phyloP scores from a whole-genome alignment of 768 basidiomycete genomes.

The Hygrocybe coccinea region DNA sequence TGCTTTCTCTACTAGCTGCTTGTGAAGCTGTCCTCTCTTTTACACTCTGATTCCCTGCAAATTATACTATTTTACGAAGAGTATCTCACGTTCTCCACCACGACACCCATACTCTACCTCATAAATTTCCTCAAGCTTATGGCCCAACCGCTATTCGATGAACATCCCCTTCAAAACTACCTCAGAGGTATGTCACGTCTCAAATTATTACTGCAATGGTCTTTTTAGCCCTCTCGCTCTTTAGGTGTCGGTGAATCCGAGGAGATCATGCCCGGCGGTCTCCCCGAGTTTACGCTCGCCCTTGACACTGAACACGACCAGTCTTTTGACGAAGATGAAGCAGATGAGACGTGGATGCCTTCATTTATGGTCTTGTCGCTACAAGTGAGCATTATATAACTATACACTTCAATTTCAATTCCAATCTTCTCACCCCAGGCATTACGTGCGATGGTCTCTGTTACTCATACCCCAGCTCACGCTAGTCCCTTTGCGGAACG shows the following conservation, averaged over 20 bases:
- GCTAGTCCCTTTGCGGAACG: slow-evolving; percentile 61
- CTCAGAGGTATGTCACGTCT: slow-evolving; percentile 48
- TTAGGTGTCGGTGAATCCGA: slow-evolving; percentile 12
- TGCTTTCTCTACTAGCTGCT: background rate
- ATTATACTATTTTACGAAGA: background rate
- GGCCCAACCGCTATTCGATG: slow-evolving; percentile 76
- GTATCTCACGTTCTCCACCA: background rate
- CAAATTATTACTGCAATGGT: background rate
- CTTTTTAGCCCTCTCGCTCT: background rate
- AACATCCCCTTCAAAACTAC: slow-evolving; percentile 72
- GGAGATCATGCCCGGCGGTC: slow-evolving; percentile 11
- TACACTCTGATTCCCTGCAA: background rate
- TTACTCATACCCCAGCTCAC: slow-evolving; percentile 29
- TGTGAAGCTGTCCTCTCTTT: background rate
- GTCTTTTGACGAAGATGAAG: background rate
- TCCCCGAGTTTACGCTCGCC: slow-evolving; percentile 2
- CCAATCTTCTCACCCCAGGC: slow-evolving; percentile 26
- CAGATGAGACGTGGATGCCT: background rate
- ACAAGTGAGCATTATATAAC: slow-evolving; percentile 2
- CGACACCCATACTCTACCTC: background rate
- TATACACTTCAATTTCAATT: background rate
- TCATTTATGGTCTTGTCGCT: background rate
- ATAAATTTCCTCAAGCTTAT: slow-evolving; percentile 31
- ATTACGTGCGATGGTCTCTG: slow-evolving; percentile 35
- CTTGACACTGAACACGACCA: slow-evolving; percentile 1